Base-by-base conservation (phyloP, 2,329 filamentous ascomycete genomes). In the Nannizziopsis barbatae region DNA sequence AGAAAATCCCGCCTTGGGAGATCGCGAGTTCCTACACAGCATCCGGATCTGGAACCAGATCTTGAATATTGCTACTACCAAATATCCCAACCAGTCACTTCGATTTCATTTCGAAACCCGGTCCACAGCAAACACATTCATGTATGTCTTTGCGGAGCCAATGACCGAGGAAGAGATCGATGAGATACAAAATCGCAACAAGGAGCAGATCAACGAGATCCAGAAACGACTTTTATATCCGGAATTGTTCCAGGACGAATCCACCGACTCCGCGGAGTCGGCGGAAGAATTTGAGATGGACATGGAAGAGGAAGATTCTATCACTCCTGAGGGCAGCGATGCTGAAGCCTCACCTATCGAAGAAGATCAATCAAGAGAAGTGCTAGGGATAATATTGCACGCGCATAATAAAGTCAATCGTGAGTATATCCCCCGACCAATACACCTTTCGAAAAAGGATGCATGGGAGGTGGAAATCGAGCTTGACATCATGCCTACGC, bases 121-220 rank as follows among this genome's bases (percentile, higher is more conserved):
- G 51, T 71, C 75, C 48, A 60, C 60, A 9, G 69, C 71, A 1
- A 73, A 72, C 6, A 76, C 83, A 0, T 80, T 83, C 57, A 89
- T 95, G 78, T 90, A 94, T 60, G 79, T 96, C 46, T 94, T 95
- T 60, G 89, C 83, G 11, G 84, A 94, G 63, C 89, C 92, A 2
- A 81, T 96, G 46, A 77, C 76, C 0, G 76, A 85, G 4, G 75
- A 81, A 4, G 74, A 86, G 46, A 86, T 93, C 53, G 70, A 83
- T 14, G 65, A 68, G 10, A 84, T 92, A n/a, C 90, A 96, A 62
- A 76, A 72, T 17, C 73, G 73, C 11, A 80, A 77, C 50, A 77
- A 79, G 53, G 76, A 72, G 14, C 75, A 77, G 31, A 75, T 88
- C 17, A 79, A 83, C 42, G 76, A 76, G 10, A 86, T 86, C 55